Evolutionary conservation across 2,329 filamentous ascomycete species (phyloP).

Genomic region (Venturia carpophila): DNA sequence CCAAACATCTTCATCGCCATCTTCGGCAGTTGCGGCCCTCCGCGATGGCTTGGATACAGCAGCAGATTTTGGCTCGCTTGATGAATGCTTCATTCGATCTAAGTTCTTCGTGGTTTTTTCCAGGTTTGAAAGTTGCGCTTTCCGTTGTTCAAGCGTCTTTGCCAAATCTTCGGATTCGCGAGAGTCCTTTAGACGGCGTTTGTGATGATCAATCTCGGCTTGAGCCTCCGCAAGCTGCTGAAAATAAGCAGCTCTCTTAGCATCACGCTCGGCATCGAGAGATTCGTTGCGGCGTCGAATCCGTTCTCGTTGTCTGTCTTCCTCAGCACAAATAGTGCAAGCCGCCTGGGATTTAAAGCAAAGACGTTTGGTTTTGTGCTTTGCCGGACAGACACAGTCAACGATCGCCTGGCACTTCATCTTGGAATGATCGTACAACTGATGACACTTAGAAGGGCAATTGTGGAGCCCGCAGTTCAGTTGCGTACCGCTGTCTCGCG

Average conservation of each 20-base stretch:
- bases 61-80: not conserved
- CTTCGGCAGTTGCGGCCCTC: not conserved
- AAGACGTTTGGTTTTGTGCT: constrained; percentile 41
- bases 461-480: constrained; percentile 52
- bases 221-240: constrained; percentile 42
- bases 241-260: constrained; percentile 40
- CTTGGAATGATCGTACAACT: constrained; percentile 50
- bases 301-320: constrained; percentile 41
- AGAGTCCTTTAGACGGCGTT: constrained; percentile 37
- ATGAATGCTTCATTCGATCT: not conserved
- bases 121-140: constrained; percentile 40
- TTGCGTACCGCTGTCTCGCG: constrained; percentile 34
- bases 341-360: constrained; percentile 39
- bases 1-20: not conserved
- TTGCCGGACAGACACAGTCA: constrained; percentile 42
- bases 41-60: not conserved
- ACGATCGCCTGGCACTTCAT: constrained; percentile 41
- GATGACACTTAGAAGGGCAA: constrained; percentile 57
- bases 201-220: constrained; percentile 47
- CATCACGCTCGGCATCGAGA: constrained; percentile 43
- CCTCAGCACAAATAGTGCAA: constrained; percentile 47
- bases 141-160: constrained; percentile 39
- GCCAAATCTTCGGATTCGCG: constrained; percentile 40
- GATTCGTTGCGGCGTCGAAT: constrained; percentile 41
- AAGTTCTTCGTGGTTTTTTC: constrained; percentile 25